Base-by-base conservation (phyloP, 306 rosid genomes). In the Casuarina equisetifolia region DNA sequence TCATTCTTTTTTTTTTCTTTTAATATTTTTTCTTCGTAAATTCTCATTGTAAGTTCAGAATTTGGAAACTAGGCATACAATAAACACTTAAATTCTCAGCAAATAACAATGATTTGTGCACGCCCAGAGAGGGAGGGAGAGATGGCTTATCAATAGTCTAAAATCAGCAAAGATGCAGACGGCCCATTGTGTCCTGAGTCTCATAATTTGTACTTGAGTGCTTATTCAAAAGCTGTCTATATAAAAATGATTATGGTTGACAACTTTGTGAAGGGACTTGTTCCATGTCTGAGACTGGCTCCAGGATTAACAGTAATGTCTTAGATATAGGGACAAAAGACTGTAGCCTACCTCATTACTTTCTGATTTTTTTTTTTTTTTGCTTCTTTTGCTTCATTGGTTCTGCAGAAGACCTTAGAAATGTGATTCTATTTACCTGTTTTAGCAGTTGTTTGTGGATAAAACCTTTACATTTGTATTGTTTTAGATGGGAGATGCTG, bases 401-500 rank as follows among this genome's bases (percentile, higher is more conserved):
- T 67, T 67, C 43, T 8, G 49, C 64, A 46, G 38, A 25, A 71
- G 25, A 4, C 57, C n/a, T 38, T 13, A 57, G 78, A 80, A 64
- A 70, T 40, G 71, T 40, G 46, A 66, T 67, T 67, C 25, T 42
- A n/a, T 67, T 40, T n/a, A 38, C 13, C 12, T 40, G 46, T 43
- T 66, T 25, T 66, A 3, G 69, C 42, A 16, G 36, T 40, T 66
- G 16, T 64, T 39, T 16, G n/a, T 67, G 15, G 12, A 42, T 42
- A 67, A 17, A 67, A 32, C 50, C 42, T 42, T 43, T 17, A 11
- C 71, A 42, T 42, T 25, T 67, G 71, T 17, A 67, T 67, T 11
- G n/a, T 67, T 76, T 32, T 86, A 92, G 99, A 91, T 91, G 97
- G 85, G 92, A 40, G 91, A 96, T 76, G 94, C 94, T n/a, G 93